These are phyloP conservation scores for Fusarium hostae DNA, from an alignment of 2,329 filamentous ascomycete species.

Conservation along the genomic window DNA sequence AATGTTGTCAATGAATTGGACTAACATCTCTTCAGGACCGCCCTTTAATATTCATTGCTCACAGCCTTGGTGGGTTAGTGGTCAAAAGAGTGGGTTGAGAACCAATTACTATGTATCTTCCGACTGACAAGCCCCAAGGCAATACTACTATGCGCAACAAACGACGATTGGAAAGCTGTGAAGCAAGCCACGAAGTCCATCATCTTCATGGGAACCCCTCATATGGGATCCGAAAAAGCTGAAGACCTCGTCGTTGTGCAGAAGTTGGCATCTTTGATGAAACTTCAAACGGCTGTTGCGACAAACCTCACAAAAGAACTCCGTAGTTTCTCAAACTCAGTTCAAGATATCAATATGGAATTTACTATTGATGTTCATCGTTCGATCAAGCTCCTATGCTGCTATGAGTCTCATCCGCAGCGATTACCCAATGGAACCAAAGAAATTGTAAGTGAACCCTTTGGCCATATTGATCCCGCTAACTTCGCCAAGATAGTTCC, in stretches of 20 bases:
- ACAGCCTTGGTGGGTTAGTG: conserved; percentile 35
- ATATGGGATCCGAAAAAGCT: conserved; percentile 38
- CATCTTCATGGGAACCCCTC: conserved; percentile 38
- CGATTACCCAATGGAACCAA: conserved; percentile 27
- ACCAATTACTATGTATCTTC: conserved; percentile 20
- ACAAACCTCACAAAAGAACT: conserved; percentile 38
- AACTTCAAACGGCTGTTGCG: conserved; percentile 25
- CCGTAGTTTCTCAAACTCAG: conserved; percentile 29
- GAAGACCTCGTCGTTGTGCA: conserved; percentile 36
- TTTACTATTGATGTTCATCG: conserved; percentile 39
- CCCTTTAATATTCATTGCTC: conserved; percentile 35
- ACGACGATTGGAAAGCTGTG: conserved; percentile 31
- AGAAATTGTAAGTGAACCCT: conserved; percentile 23
- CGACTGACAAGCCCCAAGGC: conserved; percentile 11
- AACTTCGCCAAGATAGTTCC: conserved; percentile 31
- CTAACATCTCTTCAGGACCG: conserved; percentile 16
- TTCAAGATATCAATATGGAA: conserved; percentile 40
- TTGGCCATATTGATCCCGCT: background rate
- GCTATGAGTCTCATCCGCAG: conserved; percentile 37
- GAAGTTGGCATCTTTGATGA: conserved; percentile 32
- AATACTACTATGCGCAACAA: conserved; percentile 33
- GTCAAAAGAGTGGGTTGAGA: conserved; percentile 29
- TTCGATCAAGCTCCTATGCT: conserved; percentile 35
- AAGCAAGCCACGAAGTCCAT: conserved; percentile 35
- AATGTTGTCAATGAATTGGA: background rate